Conservation (phyloP, 208 protist species). For the Trypanosoma lewisi region DNA sequence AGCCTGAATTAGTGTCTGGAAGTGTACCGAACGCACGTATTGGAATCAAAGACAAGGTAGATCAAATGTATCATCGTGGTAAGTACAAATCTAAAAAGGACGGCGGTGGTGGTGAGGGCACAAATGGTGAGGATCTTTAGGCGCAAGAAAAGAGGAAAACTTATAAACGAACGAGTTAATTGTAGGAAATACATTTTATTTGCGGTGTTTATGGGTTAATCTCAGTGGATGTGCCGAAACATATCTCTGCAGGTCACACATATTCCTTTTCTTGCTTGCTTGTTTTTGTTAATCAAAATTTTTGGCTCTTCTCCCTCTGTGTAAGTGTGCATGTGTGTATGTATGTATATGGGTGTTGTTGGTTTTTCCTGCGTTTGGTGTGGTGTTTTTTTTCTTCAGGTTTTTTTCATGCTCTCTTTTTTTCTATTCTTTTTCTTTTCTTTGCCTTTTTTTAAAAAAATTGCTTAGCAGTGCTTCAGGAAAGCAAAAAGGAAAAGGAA, state of each 20-base stretch:
- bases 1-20: slow-evolving; percentile 41
- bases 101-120: slow-evolving; percentile 17
- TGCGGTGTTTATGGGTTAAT: neutral
- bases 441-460: neutral
- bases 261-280: neutral
- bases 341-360: too few relatives aligned
- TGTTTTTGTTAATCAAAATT: neutral
- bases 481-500: neutral
- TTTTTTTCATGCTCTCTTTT: neutral
- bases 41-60: slow-evolving; percentile 46
- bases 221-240: neutral
- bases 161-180: neutral
- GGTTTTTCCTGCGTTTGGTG: neutral
- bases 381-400: neutral
- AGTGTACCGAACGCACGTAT: slow-evolving; percentile 35
- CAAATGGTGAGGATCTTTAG: slow-evolving; percentile 57
- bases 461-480: neutral
- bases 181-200: too few relatives aligned
- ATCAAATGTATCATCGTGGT: slow-evolving; percentile 54
- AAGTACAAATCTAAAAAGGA: slow-evolving; percentile 66
- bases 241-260: neutral
- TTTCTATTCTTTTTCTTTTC: neutral
- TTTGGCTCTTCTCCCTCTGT: too few relatives aligned
- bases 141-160: neutral
- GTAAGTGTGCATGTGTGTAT: too few relatives aligned